Conservation (phyloP, 2,329 filamentous ascomycete genomes). For the Penicillium sp. region DNA sequence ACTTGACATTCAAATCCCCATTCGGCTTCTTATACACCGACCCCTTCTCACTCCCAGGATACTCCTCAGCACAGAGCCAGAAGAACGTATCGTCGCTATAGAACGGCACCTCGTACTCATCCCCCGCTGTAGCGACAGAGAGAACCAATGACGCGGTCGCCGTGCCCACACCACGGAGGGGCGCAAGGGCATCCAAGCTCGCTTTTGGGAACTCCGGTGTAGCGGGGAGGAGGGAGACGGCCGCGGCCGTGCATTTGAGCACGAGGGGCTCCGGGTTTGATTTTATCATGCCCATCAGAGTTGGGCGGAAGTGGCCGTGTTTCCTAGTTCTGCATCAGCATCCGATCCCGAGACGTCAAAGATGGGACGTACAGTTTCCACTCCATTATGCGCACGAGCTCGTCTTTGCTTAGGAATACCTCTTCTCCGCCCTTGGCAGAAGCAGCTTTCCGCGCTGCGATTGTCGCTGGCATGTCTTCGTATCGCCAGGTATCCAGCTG, state of each 20-base stretch:
- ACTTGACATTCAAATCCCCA: slow-evolving; percentile 39
- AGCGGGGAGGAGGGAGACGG: slow-evolving; percentile 22
- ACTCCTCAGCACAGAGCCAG: slow-evolving; percentile 37
- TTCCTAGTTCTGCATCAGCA: slow-evolving; percentile 24
- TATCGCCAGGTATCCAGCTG: slow-evolving; percentile 42
- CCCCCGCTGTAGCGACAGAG: slow-evolving; percentile 28
- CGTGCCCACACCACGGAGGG: slow-evolving; percentile 42
- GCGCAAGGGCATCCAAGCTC: slow-evolving; percentile 33
- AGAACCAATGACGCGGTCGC: slow-evolving; percentile 46
- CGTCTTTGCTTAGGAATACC: slow-evolving; percentile 32
- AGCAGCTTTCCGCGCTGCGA: slow-evolving; percentile 18
- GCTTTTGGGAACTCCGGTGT: slow-evolving; percentile 25
- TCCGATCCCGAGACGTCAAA: slow-evolving; percentile 14
- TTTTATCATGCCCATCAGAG: slow-evolving; percentile 41
- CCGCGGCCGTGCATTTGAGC: slow-evolving; percentile 26
- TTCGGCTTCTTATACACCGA: slow-evolving; percentile 18
- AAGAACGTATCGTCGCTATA: slow-evolving; percentile 45
- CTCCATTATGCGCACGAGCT: slow-evolving; percentile 40
- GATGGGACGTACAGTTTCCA: slow-evolving; percentile 44
- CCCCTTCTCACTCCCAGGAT: slow-evolving; percentile 15
- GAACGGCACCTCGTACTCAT: slow-evolving; percentile 33
- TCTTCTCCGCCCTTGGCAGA: slow-evolving; percentile 11
- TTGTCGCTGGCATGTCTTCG: slow-evolving; percentile 27
- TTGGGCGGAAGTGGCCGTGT: slow-evolving; percentile 41
- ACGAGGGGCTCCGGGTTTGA: slow-evolving; percentile 32